Evolutionary conservation across 1,284 basidiomycete genomes (phyloP), one percentile per base, ranked within the genome.

Genomic region (Testicularia cyperi): DNA sequence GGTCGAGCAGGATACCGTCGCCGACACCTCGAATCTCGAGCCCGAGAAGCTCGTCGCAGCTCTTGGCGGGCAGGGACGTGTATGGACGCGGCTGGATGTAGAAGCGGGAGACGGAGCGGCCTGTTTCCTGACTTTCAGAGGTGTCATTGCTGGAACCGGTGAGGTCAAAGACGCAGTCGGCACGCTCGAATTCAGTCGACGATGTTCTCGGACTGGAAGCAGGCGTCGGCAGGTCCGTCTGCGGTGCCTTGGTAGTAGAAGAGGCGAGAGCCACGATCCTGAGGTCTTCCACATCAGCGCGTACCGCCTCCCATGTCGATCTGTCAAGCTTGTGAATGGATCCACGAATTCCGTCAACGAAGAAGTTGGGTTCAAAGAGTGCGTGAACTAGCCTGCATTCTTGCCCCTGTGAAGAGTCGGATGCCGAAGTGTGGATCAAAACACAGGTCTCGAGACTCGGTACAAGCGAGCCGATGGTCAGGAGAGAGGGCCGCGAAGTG

Each of bases 321-420:
- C 62, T 47, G 27, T 62, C 62, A 15, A 65, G 52, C 16, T 46
- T 40, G 6, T 36, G 41, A 16, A 62, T 26, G 15, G 22, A 38
- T 0, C 7, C 5, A 14, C 39, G 31, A 4, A 19, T 15, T 1
- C 44, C 49, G 25, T 58, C 45, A 35, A 66, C 41, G 12, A 62
- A 39, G n/a, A 62, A 62, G 42, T 57, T 55, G 19, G 63, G 63
- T 23, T 66, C 63, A 26, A 66, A 56, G 4, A 66, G 49, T 18
- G 63, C 63, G 22, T 56, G 49, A 4, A 53, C 33, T 25, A 65
- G 25, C 13, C 27, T n/a, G 19, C 39, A 16, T 14, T 5, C 24
- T 12, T 10, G 5, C 5, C 24, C 18, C 14, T n/a, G 13, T 1
- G 25, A 8, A 1, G 13, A 6, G 27, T 16, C 5, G 24, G 42